Evolutionary conservation across 2,329 filamentous ascomycete species (phyloP).

Genomic region (Orbilia blumenaviensis): DNA sequence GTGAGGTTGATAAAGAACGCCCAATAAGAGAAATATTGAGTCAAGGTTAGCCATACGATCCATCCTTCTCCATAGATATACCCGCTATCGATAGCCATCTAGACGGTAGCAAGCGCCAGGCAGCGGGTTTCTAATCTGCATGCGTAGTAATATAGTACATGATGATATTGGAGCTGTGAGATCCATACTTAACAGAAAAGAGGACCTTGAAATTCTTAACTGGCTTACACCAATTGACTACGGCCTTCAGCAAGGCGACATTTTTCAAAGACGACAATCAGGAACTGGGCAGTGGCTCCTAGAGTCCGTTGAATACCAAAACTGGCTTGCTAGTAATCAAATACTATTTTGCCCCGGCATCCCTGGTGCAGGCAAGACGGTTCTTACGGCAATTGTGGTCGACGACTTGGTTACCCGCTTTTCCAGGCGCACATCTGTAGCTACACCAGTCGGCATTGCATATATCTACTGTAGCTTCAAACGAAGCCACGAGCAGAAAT

Average conservation of each 20-base stretch:
- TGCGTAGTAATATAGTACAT: neutral
- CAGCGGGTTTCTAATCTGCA: neutral
- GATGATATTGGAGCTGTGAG: neutral
- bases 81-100: too few relatives aligned
- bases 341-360: constrained; percentile 15
- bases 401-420: constrained; percentile 46
- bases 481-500: constrained; percentile 61
- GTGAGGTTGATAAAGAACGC: neutral
- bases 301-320: constrained; percentile 59
- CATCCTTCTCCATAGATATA: neutral
- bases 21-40: neutral
- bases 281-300: constrained; percentile 62
- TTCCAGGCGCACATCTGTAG: constrained; percentile 27
- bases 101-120: too few relatives aligned
- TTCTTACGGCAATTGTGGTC: neutral
- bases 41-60: neutral
- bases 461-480: constrained; percentile 65
- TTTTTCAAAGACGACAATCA: neutral
- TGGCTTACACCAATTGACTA: constrained; percentile 5
- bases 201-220: neutral
- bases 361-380: constrained; percentile 18
- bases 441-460: constrained; percentile 60
- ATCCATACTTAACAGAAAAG: neutral
- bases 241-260: neutral
- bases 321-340: neutral